Conservation (phyloP, 2,329 filamentous ascomycete species). For the Fusarium poae region DNA sequence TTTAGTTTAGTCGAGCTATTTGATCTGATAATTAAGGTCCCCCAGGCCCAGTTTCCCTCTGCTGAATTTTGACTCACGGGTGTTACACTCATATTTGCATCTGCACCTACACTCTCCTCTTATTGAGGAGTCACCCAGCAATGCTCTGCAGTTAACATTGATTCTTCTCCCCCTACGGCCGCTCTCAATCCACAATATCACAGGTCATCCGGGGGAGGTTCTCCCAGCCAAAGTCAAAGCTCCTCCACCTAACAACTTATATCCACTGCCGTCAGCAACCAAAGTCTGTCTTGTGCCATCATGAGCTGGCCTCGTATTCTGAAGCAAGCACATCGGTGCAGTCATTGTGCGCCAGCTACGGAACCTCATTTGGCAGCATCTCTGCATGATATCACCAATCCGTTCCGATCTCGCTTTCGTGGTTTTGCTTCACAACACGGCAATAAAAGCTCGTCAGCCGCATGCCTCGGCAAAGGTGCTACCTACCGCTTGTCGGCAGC, state of each 20-base stretch:
- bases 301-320: constrained; percentile 59
- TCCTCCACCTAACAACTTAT: constrained; percentile 20
- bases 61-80: constrained; percentile 38
- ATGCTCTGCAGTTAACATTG: constrained; percentile 46
- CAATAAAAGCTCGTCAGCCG: constrained; percentile 13
- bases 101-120: constrained; percentile 1
- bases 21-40: constrained; percentile 33
- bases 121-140: constrained; percentile 12
- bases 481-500: constrained; percentile 50
- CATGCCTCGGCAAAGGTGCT: constrained; percentile 33
- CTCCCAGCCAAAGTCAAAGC: constrained; percentile 18
- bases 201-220: constrained; percentile 41
- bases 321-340: constrained; percentile 55
- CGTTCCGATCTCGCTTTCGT: constrained; percentile 24
- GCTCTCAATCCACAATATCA: constrained; percentile 30
- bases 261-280: constrained; percentile 9
- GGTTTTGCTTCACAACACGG: constrained; percentile 33
- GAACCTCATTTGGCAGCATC: constrained; percentile 11
- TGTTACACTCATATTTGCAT: constrained; percentile 3
- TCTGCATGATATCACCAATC: constrained; percentile 11
- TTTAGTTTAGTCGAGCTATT: neutral
- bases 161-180: constrained; percentile 35
- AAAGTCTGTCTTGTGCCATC: constrained; percentile 18
- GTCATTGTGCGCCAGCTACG: constrained; percentile 36
- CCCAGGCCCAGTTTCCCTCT: constrained; percentile 11